These are phyloP conservation scores for Butyriboletus loyo DNA, from an alignment of 768 basidiomycete species.

Conservation along the genomic window DNA sequence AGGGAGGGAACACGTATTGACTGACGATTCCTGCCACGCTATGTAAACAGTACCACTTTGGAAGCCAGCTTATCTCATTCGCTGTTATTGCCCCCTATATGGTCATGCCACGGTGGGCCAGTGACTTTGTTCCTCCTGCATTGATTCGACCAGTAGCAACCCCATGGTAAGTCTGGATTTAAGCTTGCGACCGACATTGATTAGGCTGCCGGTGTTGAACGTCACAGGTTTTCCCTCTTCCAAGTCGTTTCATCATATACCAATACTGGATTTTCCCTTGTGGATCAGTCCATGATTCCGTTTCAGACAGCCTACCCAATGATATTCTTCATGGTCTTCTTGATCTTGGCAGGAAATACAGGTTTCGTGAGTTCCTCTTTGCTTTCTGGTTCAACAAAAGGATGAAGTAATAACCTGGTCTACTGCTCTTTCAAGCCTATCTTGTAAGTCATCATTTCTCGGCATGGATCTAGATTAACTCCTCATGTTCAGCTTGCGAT, in stretches of 20 bases:
- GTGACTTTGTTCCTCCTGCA: constrained; percentile 56
- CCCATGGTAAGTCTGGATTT: constrained; percentile 52
- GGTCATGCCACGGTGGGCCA: constrained; percentile 53
- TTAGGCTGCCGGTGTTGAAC: not conserved
- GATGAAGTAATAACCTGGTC: not conserved
- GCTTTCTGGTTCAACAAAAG: not conserved
- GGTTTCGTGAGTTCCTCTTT: constrained; percentile 69
- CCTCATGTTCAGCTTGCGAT: constrained; percentile 56
- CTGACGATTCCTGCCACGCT: constrained; percentile 3
- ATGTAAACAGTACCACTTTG: constrained; percentile 68
- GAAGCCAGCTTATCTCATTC: constrained; percentile 65
- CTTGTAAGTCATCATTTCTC: constrained; percentile 54
- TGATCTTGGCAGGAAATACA: constrained; percentile 91
- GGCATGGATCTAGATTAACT: not conserved
- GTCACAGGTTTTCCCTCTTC: constrained; percentile 74
- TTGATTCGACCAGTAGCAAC: constrained; percentile 54
- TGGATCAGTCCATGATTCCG: constrained; percentile 88
- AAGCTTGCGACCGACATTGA: not conserved
- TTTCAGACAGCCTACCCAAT: constrained; percentile 85
- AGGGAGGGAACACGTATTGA: not conserved
- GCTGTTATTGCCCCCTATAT: constrained; percentile 82
- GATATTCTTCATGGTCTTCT: constrained; percentile 65
- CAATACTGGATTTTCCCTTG: constrained; percentile 84
- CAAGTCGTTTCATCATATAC: constrained; percentile 86
- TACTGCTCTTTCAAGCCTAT: constrained; percentile 56